Conservation (phyloP, 164 flowering plant genomes). For the Paratinospora sagittata region DNA sequence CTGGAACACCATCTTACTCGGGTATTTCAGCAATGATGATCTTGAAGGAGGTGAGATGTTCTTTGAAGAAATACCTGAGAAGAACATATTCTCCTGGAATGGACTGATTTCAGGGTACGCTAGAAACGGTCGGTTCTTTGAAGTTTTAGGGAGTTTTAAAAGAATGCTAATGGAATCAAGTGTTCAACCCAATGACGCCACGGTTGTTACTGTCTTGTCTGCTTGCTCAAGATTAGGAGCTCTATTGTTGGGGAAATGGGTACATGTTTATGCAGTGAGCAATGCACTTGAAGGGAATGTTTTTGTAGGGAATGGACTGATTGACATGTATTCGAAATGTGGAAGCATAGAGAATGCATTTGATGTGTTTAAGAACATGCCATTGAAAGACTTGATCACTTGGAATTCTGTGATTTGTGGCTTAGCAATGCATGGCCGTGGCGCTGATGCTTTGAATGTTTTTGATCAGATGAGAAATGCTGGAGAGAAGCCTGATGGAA, state of each 20-base stretch:
- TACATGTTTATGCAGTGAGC: conserved; percentile 46
- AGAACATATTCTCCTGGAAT: conserved; percentile 70
- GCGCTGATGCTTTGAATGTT: conserved; percentile 40
- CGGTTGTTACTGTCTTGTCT: conserved; percentile 50
- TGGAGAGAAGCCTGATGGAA: conserved; percentile 49
- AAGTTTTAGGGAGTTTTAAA: conserved; percentile 45
- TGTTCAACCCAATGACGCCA: conserved; percentile 56
- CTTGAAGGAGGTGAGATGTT: conserved; percentile 33
- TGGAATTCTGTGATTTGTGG: conserved; percentile 65
- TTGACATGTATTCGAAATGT: conserved; percentile 77
- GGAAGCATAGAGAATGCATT: conserved; percentile 49
- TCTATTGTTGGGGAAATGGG: conserved; percentile 51
- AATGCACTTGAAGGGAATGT: conserved; percentile 40
- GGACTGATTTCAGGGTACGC: conserved; percentile 59
- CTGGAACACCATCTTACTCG: conserved; percentile 54
- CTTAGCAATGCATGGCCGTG: conserved; percentile 61
- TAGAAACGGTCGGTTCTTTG: conserved; percentile 28
- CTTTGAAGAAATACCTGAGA: conserved; percentile 56
- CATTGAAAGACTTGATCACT: conserved; percentile 49
- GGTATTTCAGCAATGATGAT: conserved; percentile 42
- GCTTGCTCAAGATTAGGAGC: conserved; percentile 65
- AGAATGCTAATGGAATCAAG: conserved; percentile 44
- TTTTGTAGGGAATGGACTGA: conserved; percentile 49
- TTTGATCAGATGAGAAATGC: conserved; percentile 42
- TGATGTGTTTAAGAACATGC: conserved; percentile 41